Evolutionary conservation across 106 monocot species (phyloP), one percentile per base, ranked within the genome.

Genomic region (Allium cepa): DNA sequence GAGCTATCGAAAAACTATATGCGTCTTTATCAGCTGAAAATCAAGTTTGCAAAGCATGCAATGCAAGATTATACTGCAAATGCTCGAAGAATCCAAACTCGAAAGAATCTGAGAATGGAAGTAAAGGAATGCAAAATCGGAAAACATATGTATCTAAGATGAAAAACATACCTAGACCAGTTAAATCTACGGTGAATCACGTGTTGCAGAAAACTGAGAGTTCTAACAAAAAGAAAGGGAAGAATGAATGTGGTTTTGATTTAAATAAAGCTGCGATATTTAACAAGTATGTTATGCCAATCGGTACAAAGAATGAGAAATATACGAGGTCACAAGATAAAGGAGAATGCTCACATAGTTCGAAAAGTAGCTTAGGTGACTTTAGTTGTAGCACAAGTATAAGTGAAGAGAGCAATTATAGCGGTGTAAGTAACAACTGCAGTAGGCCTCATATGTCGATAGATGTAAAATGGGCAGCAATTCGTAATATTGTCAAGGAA

Each of bases 301-400:
- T 36, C 36, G 1, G 36, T 64, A 56, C 26, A 52, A 74, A 67
- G 77, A 49, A 11, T 60, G 67, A 52, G 47, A 70, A 57, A 59
- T 58, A 59, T 14, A 57, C 57, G 45, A 74, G 72, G 53, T 64
- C 72, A 70, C 85, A 64, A 66, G 85, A 83, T 69, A 88, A 88
- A 67, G 85, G 81, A 3, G 83, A 83, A 59, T 84, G 76, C 69
- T 87, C 87, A 57, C 79, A 84, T 57, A 87, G 81, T 59, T 79
- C 87, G 9, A 84, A 79, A 66, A 91, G 92, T 56, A 93, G 93
- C 79, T 66, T 86, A 47, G 85, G 85, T 48, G 88, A 88, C 59
- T 72, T 76, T 47, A 88, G 87, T 46, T 86, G 87, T 26, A 88
- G 87, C 68, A 84, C 78, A n/a, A 85, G 83, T 72, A 75, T 79